Base-by-base conservation (phyloP, 2,329 filamentous ascomycete species). In the Hymenoscyphus scutula region DNA sequence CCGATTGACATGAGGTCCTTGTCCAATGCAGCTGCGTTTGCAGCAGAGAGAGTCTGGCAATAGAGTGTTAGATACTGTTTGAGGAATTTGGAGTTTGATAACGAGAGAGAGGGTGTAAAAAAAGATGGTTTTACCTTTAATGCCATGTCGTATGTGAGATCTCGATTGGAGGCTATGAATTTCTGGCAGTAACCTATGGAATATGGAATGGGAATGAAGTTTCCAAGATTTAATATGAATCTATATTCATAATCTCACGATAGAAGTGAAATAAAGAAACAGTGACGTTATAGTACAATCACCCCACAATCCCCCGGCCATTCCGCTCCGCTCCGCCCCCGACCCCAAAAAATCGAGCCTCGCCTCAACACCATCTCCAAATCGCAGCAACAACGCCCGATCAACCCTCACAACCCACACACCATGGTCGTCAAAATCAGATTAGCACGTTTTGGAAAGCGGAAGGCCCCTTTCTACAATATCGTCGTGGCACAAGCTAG, bases 401-500 rank as follows among this genome's bases (percentile, higher is more conserved):
- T 32, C 61, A 55, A 41, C 56, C 48, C 11, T 57, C 29, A 6
- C 48, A 23, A 48, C 23, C 53, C 32, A 59, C 34, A 51, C 62
- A 84, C 71, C 59, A 97, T 99, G 95, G 94, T 98, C 66, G 84
- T 99, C 73, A 90, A 90, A 76, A 95, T 99, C 77, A 89, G 95
- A 64, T 87, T 99, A 71, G 91, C 95, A 71, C 93, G 95, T 76
- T 97, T 98, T 76, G 92, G 93, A 75, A 91, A 89, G 76, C 87
- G 85, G 68, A 93, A 96, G 75, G 76, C 85, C n/a, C 94, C 95
- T 2, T 89, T 97, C 72, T 99, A 97, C 84, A 99, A 99, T 80
- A 97, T 99, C 67, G 92, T 98, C 69, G 91, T 99, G 68, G 86
- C 92, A 17, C 94, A 98, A 74, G 93, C 93, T 55, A 88, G 93